Evolutionary conservation across 345 rosid genomes (phyloP).

Genomic region (Geranium brycei): DNA sequence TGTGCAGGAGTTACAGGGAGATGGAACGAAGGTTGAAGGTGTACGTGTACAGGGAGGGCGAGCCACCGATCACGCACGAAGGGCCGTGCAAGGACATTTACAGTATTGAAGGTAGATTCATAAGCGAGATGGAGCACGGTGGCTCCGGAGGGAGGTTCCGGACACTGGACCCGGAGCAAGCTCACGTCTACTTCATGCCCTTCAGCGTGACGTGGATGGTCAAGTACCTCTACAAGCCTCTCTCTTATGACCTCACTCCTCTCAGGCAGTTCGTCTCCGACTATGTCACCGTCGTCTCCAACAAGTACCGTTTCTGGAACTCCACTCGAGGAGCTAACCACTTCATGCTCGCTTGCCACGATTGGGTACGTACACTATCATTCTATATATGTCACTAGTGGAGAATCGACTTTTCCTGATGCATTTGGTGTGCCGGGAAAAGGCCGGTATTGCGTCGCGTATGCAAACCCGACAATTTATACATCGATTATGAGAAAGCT

Average conservation of each 20-base stretch:
- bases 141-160: slow-evolving; percentile 24
- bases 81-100: slow-evolving; percentile 86
- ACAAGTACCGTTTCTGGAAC: slow-evolving; percentile 68
- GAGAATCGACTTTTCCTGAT: too few relatives aligned
- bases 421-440: too few relatives aligned
- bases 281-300: slow-evolving; percentile 48
- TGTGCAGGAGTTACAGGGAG: slow-evolving; percentile 58
- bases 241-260: slow-evolving; percentile 25
- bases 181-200: slow-evolving; percentile 76
- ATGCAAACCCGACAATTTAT: too few relatives aligned
- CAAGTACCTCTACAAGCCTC: slow-evolving; percentile 38
- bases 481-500: too few relatives aligned
- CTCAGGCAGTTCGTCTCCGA: slow-evolving; percentile 49
- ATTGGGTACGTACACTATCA: slow-evolving; percentile 36
- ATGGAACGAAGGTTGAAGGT: slow-evolving; percentile 88
- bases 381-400: too few relatives aligned
- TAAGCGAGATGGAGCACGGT: slow-evolving; percentile 57
- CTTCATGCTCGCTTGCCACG: slow-evolving; percentile 87
- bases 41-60: slow-evolving; percentile 75
- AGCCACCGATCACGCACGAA: slow-evolving; percentile 52
- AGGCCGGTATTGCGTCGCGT: too few relatives aligned
- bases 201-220: slow-evolving; percentile 80
- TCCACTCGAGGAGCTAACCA: slow-evolving; percentile 65
- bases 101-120: slow-evolving; percentile 82
- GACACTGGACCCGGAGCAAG: slow-evolving; percentile 37